A percentile compares a stretch with the other conserved stretches of the same genome.
Evolutionary conservation across 805 yeast genomes (phyloP).

Genomic region (Hyphopichia homilentoma): DNA sequence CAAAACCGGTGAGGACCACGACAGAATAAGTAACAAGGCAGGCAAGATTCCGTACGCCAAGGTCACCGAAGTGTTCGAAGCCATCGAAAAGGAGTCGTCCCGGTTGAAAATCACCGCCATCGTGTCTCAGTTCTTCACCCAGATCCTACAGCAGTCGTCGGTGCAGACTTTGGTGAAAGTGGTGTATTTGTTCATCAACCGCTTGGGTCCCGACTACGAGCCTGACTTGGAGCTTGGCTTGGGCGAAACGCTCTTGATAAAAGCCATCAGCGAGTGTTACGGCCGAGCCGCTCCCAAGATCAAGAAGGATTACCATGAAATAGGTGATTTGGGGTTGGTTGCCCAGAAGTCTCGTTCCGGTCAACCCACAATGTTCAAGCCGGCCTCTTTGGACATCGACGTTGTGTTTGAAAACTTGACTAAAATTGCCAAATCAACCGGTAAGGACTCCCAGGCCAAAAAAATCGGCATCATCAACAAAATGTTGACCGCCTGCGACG

Average conservation of each 20-base stretch:
- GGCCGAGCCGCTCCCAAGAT: slow-evolving; percentile 74
- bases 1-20: slow-evolving; percentile 8
- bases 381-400: slow-evolving; percentile 70
- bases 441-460: slow-evolving; percentile 74
- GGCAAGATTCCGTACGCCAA: slow-evolving; percentile 31
- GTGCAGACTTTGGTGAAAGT: slow-evolving; percentile 58
- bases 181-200: slow-evolving; percentile 81
- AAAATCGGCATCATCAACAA: slow-evolving; percentile 78
- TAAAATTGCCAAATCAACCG: slow-evolving; percentile 73
- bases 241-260: slow-evolving; percentile 85
- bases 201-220: slow-evolving; percentile 94
- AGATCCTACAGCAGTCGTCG: slow-evolving; percentile 48
- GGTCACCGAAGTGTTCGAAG: slow-evolving; percentile 65
- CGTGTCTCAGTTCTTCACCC: slow-evolving; percentile 68
- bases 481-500: slow-evolving; percentile 81
- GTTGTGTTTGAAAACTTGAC: slow-evolving; percentile 71
- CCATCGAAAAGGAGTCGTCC: slow-evolving; percentile 75
- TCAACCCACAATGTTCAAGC: slow-evolving; percentile 93
- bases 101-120: slow-evolving; percentile 76
- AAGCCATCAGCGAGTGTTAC: slow-evolving; percentile 85
- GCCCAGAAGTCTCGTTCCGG: slow-evolving; percentile 79
- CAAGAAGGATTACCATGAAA: slow-evolving; percentile 67
- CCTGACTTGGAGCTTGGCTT: slow-evolving; percentile 86
- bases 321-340: slow-evolving; percentile 88
- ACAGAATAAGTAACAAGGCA: slow-evolving; percentile 7